phyloP scores from a whole-genome alignment of 2,329 filamentous ascomycete genomes.

The Aspergillus hortae region DNA sequence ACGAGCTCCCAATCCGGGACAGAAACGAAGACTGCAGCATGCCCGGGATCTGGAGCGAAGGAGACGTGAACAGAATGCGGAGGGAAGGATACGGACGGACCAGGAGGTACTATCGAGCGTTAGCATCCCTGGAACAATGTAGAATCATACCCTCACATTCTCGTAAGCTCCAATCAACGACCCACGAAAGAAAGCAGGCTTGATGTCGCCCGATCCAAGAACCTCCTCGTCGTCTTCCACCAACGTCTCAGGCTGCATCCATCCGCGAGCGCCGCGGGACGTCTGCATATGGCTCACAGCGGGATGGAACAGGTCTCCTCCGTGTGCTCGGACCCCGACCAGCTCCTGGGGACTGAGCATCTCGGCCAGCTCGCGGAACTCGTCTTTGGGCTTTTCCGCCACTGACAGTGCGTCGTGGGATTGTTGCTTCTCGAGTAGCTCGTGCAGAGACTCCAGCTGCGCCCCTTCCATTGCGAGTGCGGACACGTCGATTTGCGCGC shows the following conservation, averaged over 20 bases:
- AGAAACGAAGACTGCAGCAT: conserved; percentile 59
- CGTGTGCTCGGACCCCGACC: conserved; percentile 59
- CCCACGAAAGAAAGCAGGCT: conserved; percentile 22
- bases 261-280: conserved; percentile 10
- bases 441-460: conserved; percentile 60
- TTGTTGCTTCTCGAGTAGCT: conserved; percentile 39
- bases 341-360: conserved; percentile 68
- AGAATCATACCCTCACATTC: conserved; percentile 44
- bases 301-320: conserved; percentile 49
- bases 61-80: conserved; percentile 66
- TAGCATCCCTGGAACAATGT: neutral
- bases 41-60: conserved; percentile 63
- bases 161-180: conserved; percentile 51
- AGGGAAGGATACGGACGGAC: conserved; percentile 61
- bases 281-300: conserved; percentile 5
- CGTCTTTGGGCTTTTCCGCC: conserved; percentile 49
- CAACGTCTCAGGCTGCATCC: conserved; percentile 13
- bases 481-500: conserved; percentile 69
- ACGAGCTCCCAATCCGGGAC: conserved; percentile 44
- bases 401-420: conserved; percentile 16
- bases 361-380: conserved; percentile 64
- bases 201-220: conserved; percentile 38
- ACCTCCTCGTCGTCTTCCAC: conserved; percentile 18
- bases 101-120: conserved; percentile 34
- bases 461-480: conserved; percentile 64